Base-by-base conservation (phyloP, 352 stramenopile genomes). In the Phytophthora podocarpi region DNA sequence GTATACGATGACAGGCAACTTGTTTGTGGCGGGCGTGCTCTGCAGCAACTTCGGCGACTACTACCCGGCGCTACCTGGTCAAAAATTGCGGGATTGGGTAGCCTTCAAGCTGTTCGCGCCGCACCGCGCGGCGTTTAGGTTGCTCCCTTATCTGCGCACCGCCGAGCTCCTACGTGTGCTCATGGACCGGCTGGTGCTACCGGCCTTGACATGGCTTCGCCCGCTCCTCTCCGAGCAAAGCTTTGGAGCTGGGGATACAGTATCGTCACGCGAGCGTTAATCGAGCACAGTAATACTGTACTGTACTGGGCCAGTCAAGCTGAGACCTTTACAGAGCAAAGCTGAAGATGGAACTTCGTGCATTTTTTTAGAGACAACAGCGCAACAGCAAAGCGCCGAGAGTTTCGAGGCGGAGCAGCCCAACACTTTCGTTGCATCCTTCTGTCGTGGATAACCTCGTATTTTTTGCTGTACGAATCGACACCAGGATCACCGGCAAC, bases 21-120 rank as follows among this genome's bases (percentile, higher is more conserved):
- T 91, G 37, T 76, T 93, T 46, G 78, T 91, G 39, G 67, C 87
- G 39, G 78, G 78, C 46, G 77, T 80, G 53, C 65, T 90, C 35
- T 93, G 83, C 61, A 90, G 81, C 60, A 93, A 89, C 73, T 93
- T 91, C 43, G 83, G 79, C 46, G 81, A 90, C 67, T 76, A 76
- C 35, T 93, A 93, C 35, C 78, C 75, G 20, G 47, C 46, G 35
- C 26, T 83, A 20, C 57, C 70, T 6, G 63, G 64, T 34, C 42
- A 60, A 37, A 61, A 53, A 51, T 64, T 35, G 28, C 72, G 70
- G 28, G 76, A 89, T 64, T 60, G 50, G 11, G 46, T 86, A 28
- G 64, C 67, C 18, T 83, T 73, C 55, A 56, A 59, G 64, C 66
- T 91, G 32, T 90, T 91, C 41, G 58, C 64, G 11, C 43, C 54